phyloP scores from a whole-genome alignment of 2,329 filamentous ascomycete genomes.

The Macrophomina pseudophaseolina region DNA sequence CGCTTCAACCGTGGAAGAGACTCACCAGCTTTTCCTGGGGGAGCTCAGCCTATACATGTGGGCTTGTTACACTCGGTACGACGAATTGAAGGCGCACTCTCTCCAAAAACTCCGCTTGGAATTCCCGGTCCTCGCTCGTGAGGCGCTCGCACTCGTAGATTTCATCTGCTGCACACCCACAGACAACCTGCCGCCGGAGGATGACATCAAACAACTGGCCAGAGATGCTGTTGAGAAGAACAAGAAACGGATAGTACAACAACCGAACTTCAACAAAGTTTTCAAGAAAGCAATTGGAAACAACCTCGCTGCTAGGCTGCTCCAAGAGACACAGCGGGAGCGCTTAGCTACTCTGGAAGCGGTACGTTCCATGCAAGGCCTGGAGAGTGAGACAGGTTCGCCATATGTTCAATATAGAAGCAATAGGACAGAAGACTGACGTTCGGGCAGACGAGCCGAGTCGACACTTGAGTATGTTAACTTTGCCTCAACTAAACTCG shows the following conservation, averaged over 20 bases:
- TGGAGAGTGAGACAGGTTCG: not conserved
- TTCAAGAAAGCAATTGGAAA: not conserved
- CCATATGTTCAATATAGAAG: not conserved
- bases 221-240: not conserved
- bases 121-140: not conserved
- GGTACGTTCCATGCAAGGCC: not conserved
- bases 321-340: not conserved
- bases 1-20: not conserved
- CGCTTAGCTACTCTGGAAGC: not conserved
- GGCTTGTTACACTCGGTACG: not conserved
- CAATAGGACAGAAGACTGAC: not conserved
- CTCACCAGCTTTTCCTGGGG: not conserved
- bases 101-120: not conserved
- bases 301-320: not conserved
- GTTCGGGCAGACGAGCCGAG: not conserved
- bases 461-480: too few species aligned
- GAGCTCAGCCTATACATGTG: constrained; percentile 1
- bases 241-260: not conserved
- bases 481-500: not conserved
- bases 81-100: not conserved
- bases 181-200: not conserved
- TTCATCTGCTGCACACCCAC: not conserved
- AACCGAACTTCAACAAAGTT: not conserved
- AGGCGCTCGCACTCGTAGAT: not conserved
- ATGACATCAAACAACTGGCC: not conserved